phyloP scores from a whole-genome alignment of 495 filamentous ascomycete species.

The Penicillium paxilli region DNA sequence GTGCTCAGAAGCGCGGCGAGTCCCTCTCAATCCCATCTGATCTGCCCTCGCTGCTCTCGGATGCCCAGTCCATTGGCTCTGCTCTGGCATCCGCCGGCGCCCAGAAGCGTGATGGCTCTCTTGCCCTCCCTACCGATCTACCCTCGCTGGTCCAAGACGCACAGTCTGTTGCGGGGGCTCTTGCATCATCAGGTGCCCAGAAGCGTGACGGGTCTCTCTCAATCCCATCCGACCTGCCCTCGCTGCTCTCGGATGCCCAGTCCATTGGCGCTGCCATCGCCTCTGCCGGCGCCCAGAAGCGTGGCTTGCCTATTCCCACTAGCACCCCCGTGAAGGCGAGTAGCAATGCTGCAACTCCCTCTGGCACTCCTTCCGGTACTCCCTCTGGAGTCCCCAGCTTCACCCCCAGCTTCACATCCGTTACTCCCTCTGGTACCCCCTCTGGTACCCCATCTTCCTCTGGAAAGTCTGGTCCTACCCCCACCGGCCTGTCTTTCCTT shows the following conservation, averaged over 20 bases:
- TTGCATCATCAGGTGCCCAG: not conserved
- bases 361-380: slow-evolving; percentile 6
- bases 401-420: not conserved
- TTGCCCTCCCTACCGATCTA: slow-evolving; percentile 8
- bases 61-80: slow-evolving; percentile 4
- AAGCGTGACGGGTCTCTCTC: slow-evolving; percentile 1
- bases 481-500: slow-evolving; percentile 3
- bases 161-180: not conserved
- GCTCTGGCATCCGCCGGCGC: slow-evolving; percentile 10
- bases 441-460: not conserved
- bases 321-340: not conserved
- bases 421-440: slow-evolving; percentile 1
- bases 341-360: not conserved
- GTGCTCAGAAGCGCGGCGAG: slow-evolving; percentile 14
- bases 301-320: slow-evolving; percentile 4
- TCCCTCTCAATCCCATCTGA: slow-evolving; percentile 8
- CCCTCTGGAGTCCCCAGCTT: not conserved
- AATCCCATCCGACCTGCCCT: slow-evolving; percentile 7
- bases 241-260: slow-evolving; percentile 1
- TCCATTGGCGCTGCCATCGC: not conserved
- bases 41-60: slow-evolving; percentile 7
- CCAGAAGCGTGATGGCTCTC: slow-evolving; percentile 10
- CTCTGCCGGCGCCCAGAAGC: slow-evolving; percentile 5
- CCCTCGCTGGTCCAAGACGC: slow-evolving; percentile 6
- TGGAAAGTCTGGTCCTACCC: not conserved